Conservation (phyloP, 495 filamentous ascomycete genomes). For the Penicillium salamii region DNA sequence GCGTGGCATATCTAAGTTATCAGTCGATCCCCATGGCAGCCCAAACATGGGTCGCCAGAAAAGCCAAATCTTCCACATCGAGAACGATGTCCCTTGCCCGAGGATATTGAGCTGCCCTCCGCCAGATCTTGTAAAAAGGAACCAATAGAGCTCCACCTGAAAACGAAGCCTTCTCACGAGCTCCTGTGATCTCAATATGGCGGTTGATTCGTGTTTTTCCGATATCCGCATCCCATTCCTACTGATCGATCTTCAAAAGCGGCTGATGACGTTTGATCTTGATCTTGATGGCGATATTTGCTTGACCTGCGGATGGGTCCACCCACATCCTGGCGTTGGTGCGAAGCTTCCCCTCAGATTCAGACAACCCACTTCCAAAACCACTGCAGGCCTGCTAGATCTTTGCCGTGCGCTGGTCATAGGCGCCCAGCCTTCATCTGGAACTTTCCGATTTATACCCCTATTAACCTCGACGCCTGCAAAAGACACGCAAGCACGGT, state of each 20-base stretch:
- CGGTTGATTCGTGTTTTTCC: neutral
- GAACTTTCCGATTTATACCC: constrained; percentile 1
- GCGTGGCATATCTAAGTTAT: neutral
- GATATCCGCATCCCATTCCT: constrained; percentile 1
- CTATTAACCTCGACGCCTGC: constrained; percentile 1
- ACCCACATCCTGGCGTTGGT: constrained; percentile 5
- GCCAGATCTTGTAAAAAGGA: constrained; percentile 3
- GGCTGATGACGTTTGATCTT: constrained; percentile 1
- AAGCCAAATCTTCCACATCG: constrained; percentile 1
- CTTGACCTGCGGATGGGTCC: constrained; percentile 3
- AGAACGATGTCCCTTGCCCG: constrained; percentile 1
- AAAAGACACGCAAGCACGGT: neutral
- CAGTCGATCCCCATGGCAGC: neutral
- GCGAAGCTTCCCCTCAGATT: constrained; percentile 6
- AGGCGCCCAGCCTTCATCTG: constrained; percentile 7
- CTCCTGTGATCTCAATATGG: constrained; percentile 3
- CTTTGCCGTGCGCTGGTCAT: neutral
- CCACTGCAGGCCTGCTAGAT: constrained; percentile 3
- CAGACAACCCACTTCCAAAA: constrained; percentile 5
- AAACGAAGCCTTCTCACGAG: neutral
- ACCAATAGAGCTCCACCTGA: neutral
- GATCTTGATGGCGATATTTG: constrained; percentile 5
- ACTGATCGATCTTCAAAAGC: constrained; percentile 7
- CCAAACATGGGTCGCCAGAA: constrained; percentile 4
- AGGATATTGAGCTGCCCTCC: neutral